A percentile compares a stretch with the other conserved stretches of the same genome.
Conservation (phyloP, 1,284 basidiomycete genomes). For the Leccinum pachyderme region DNA sequence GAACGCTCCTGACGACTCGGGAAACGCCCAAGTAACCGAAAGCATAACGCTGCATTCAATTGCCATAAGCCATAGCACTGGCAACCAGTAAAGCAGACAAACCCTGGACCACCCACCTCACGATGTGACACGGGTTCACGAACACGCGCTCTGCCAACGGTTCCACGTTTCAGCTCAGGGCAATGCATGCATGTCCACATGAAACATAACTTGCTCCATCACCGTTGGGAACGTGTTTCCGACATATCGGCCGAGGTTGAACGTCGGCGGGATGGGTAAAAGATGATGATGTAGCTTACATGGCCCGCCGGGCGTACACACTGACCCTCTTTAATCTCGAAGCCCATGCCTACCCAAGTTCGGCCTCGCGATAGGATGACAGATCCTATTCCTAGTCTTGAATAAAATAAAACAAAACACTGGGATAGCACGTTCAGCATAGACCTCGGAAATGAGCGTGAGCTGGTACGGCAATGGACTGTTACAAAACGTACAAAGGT, state of each 20-base stretch:
- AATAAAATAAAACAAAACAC: background rate
- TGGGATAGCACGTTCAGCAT: background rate
- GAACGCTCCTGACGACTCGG: background rate
- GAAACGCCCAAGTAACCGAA: background rate
- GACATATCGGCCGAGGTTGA: conserved; percentile 1
- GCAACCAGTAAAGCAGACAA: background rate
- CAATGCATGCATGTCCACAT: background rate
- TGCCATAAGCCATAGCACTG: background rate
- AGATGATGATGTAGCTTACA: background rate
- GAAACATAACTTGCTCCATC: background rate
- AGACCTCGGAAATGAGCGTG: conserved; percentile 17
- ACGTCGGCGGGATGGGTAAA: too few relatives aligned
- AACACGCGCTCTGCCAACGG: background rate
- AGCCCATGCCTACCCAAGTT: background rate
- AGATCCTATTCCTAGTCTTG: background rate
- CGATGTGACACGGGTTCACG: background rate
- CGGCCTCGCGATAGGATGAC: background rate
- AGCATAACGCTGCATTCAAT: background rate
- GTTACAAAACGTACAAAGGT: background rate
- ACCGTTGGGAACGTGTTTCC: conserved; percentile 1
- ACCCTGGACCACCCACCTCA: background rate
- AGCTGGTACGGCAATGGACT: background rate
- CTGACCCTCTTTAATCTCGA: background rate
- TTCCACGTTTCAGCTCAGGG: background rate
- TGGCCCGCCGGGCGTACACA: background rate